Percentiles rank a stretch among this genome's conserved stretches.
Evolutionary conservation across 805 yeast genomes (phyloP).

Genomic region (Komagataella populi): DNA sequence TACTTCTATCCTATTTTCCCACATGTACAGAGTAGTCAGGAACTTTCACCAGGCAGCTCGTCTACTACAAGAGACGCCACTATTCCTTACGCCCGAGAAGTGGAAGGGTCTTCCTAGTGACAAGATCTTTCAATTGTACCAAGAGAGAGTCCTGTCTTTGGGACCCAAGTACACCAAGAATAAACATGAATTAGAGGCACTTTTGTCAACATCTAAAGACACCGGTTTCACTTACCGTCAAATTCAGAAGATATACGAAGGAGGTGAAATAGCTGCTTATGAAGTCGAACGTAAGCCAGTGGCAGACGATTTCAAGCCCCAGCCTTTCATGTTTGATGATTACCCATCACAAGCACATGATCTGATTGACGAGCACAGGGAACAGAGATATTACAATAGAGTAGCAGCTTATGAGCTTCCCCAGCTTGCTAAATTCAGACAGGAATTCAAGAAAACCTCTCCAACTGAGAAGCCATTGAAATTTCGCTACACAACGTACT

Average conservation of each 20-base stretch:
- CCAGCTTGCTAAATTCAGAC: conserved; percentile 59
- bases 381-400: conserved; percentile 62
- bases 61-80: conserved; percentile 5
- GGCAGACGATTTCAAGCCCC: conserved; percentile 24
- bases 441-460: conserved; percentile 42
- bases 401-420: conserved; percentile 92
- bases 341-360: conserved; percentile 62
- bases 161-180: conserved; percentile 37
- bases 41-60: neutral
- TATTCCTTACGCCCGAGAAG: conserved; percentile 48
- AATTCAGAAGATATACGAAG: conserved; percentile 22
- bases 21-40: neutral
- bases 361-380: conserved; percentile 56
- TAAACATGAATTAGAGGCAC: conserved; percentile 41
- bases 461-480: conserved; percentile 35
- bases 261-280: conserved; percentile 27
- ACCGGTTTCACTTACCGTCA: conserved; percentile 18
- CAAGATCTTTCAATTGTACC: conserved; percentile 44
- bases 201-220: conserved; percentile 30
- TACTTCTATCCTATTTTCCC: neutral
- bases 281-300: conserved; percentile 18
- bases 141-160: conserved; percentile 38
- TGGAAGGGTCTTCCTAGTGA: conserved; percentile 63
- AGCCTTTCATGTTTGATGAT: conserved; percentile 47
- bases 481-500: conserved; percentile 59